Percentiles rank a stretch among this genome's conserved stretches.
These are phyloP conservation scores for barrel medic (Medicago truncatula) DNA, from an alignment of 306 rosid species.

Conservation along the genomic window MtrunA17r5.0-ANR NC_053043.1:26484501-26485000, in stretches of 20 bases:
- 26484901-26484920: neutral
- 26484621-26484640: no score
- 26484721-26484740: slow-evolving; percentile 96
- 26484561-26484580: no score
- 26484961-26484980: slow-evolving; percentile 12
- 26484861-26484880: neutral
- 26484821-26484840: slow-evolving; percentile 78
- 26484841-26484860: slow-evolving; percentile 5
- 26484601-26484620: no score
- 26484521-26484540: no score
- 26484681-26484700: neutral
- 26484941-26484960: neutral
- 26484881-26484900: neutral
- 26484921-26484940: no score
- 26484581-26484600: no score
- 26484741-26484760: slow-evolving; percentile 86
- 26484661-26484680: neutral
- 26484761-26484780: slow-evolving; percentile 94
- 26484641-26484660: no score
- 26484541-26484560: no score
- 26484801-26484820: slow-evolving; percentile 88
- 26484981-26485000: slow-evolving; percentile 38
- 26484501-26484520: no score
- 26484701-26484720: slow-evolving; percentile 62
- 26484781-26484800: slow-evolving; percentile 90